Evolutionary conservation across 108 stramenopile genomes (phyloP).

Genomic region (Mediolabrus comicus): DNA sequence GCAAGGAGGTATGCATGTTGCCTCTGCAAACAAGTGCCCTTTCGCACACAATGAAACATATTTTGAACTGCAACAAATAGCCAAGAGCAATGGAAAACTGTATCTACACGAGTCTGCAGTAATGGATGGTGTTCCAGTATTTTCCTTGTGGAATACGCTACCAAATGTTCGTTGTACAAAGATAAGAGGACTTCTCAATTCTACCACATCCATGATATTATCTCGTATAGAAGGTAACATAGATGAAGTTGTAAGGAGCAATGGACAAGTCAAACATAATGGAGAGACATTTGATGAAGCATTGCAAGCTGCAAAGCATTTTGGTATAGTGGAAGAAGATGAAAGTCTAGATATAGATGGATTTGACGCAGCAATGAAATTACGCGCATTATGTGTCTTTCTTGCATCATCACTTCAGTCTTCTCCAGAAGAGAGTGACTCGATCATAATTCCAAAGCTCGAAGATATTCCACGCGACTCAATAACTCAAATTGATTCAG

Average conservation of each 20-base stretch:
- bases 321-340: conserved; percentile 41
- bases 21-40: conserved; percentile 29
- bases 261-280: neutral
- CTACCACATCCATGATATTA: conserved; percentile 32
- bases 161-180: conserved; percentile 3
- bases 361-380: conserved; percentile 38
- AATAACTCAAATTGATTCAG: conserved; percentile 15
- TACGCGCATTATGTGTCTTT: conserved; percentile 34
- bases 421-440: neutral
- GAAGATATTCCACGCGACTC: conserved; percentile 29
- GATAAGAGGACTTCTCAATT: conserved; percentile 30
- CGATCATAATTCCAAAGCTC: conserved; percentile 15
- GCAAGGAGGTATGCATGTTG: conserved; percentile 23
- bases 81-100: neutral
- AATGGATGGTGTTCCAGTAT: conserved; percentile 38
- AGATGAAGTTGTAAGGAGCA: neutral
- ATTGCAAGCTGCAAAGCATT: conserved; percentile 15
- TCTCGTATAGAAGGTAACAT: conserved; percentile 22
- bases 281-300: conserved; percentile 26
- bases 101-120: conserved; percentile 40
- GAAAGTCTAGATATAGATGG: conserved; percentile 43
- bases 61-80: conserved; percentile 17
- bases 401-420: neutral
- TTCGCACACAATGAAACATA: conserved; percentile 23
- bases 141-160: conserved; percentile 26